Percentiles rank a stretch among this genome's conserved stretches.
phyloP scores from a whole-genome alignment of 2,329 filamentous ascomycete genomes.

The Neofusicoccum laricinum region DNA sequence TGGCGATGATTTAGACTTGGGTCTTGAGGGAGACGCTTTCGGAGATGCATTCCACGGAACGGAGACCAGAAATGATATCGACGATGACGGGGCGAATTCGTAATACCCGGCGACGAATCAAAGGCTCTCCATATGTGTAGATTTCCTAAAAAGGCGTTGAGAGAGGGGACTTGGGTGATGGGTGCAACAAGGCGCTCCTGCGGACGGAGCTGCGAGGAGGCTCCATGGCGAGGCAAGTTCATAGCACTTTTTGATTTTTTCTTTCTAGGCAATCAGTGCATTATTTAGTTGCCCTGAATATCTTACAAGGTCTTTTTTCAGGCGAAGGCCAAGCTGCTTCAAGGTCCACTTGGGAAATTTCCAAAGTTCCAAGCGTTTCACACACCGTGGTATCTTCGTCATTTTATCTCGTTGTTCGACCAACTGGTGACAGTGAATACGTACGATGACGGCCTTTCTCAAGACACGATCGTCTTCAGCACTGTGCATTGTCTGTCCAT shows the following conservation, averaged over 20 bases:
- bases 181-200: neutral
- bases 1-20: constrained; percentile 34
- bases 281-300: neutral
- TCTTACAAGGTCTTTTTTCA: neutral
- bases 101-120: neutral
- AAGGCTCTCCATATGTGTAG: neutral
- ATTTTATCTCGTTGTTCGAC: neutral
- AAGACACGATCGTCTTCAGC: neutral
- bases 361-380: neutral
- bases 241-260: neutral
- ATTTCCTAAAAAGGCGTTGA: neutral
- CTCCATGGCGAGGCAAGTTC: neutral
- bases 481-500: neutral
- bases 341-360: neutral
- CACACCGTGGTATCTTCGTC: neutral
- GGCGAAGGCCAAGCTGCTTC: neutral
- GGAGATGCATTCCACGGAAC: constrained; percentile 40
- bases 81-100: constrained; percentile 10
- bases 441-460: neutral
- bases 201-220: neutral
- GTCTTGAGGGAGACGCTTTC: constrained; percentile 38
- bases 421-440: neutral
- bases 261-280: neutral
- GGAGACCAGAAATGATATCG: constrained; percentile 26
- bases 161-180: neutral